Evolutionary conservation across 495 filamentous ascomycete species (phyloP).

Genomic region (Penicillium macrosclerotiorum): DNA sequence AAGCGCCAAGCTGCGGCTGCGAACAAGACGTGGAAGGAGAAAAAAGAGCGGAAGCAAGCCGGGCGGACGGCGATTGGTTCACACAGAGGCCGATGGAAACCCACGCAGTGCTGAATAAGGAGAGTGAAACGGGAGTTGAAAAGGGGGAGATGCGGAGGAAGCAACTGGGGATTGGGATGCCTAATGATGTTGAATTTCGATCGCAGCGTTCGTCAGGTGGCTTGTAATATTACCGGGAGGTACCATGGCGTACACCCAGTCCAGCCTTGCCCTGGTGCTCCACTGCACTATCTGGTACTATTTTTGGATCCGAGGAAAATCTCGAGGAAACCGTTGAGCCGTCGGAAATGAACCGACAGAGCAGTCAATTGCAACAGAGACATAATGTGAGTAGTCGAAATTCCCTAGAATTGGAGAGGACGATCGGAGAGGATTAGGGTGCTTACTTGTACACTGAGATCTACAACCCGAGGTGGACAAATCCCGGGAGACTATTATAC

Average conservation of each 20-base stretch:
- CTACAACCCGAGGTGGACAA: no score
- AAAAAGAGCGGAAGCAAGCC: slow-evolving; percentile 19
- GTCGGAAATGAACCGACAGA: no score
- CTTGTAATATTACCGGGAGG: slow-evolving; percentile 26
- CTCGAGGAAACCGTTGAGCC: slow-evolving; percentile 1
- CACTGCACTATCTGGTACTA: slow-evolving; percentile 20
- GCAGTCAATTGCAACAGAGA: no score
- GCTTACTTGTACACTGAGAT: no score
- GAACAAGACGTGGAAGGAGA: slow-evolving; percentile 5
- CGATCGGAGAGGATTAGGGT: no score
- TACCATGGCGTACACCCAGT: slow-evolving; percentile 8
- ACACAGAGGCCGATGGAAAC: not conserved
- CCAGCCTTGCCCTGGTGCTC: slow-evolving; percentile 7
- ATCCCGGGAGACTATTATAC: no score
- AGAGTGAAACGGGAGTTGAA: slow-evolving; percentile 11
- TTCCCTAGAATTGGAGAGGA: no score
- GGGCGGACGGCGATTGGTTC: slow-evolving; percentile 4
- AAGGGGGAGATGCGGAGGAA: slow-evolving; percentile 6
- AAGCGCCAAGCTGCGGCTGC: slow-evolving; percentile 15
- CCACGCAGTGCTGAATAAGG: slow-evolving; percentile 1
- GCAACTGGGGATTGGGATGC: slow-evolving; percentile 7
- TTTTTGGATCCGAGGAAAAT: slow-evolving; percentile 18
- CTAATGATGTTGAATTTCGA: slow-evolving; percentile 22
- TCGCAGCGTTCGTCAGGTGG: slow-evolving; percentile 24
- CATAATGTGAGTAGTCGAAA: no score